Base-by-base conservation (phyloP, 495 filamentous ascomycete genomes). In the Hyaloscypha hepaticicola region DNA sequence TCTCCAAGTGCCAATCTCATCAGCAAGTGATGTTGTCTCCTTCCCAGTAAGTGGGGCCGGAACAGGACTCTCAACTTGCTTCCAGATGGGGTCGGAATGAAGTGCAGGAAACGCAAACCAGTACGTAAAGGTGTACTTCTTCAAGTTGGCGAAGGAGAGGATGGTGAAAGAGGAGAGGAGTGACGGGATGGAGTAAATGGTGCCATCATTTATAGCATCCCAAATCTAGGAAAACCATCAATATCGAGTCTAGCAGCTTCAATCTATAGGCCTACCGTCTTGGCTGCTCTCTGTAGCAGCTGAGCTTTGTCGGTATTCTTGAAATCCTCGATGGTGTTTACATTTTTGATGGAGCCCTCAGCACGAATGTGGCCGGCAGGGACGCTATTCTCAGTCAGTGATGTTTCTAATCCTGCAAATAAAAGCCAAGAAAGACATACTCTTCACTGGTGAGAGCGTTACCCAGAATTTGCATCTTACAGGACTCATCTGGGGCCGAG, bases 241-340 rank as follows among this genome's bases (percentile, higher is more conserved):
- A 52, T 31, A 34, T 25, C 24, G 25, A 45, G 21, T n/a, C 19
- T 25, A 24, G 11, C 11, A 19, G 33, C 14, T 19, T 16, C 0
- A 19, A 28, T 25, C 45, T 52, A 6, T 16, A 24, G 38, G 75
- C 83, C 70, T 77, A 95, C 93, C 74, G 87, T 93, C 65, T 85
- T 84, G 9, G 88, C 94, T 26, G 88, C 84, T 51, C 87, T 85
- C 48, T 87, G 82, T 33, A 99, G 79, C 71, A 96, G 82, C 21
- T 81, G 83, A 3, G 77, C 68, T 74, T 91, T 92, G 70, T 96
- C 88, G 22, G 85, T 75, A 68, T 85, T 89, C 65, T 85, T 87
- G 77, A 96, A 99, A 68, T 96, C 92, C 69, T 98, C 95, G 63
- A 96, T 87, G 19, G 95, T 98, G 71, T 99, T 99, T 66, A 94